phyloP scores from a whole-genome alignment of 2,329 filamentous ascomycete species.

The Colletotrichum costaricense region DNA sequence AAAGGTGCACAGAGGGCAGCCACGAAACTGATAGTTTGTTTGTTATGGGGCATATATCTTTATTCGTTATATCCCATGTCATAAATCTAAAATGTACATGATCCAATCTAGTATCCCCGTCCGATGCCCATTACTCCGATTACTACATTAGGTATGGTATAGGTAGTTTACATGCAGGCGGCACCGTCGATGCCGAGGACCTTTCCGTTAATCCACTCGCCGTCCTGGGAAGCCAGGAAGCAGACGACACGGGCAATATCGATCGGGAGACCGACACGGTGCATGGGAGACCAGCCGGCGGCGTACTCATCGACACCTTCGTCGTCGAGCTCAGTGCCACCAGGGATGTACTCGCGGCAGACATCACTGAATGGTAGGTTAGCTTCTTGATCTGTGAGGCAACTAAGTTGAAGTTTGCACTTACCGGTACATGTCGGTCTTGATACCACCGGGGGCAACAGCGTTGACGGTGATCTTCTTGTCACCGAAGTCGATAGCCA shows the following conservation, averaged over 20 bases:
- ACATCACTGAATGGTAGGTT: slow-evolving; percentile 61
- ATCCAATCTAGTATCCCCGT: slow-evolving; percentile 22
- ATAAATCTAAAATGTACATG: slow-evolving; percentile 30
- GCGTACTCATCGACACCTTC: slow-evolving; percentile 67
- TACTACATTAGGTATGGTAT: background rate
- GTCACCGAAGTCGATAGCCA: slow-evolving; percentile 77
- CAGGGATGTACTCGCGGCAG: slow-evolving; percentile 72
- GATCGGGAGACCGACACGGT: slow-evolving; percentile 74
- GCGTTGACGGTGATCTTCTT: slow-evolving; percentile 76
- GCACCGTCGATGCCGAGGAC: slow-evolving; percentile 40
- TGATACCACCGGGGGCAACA: slow-evolving; percentile 74
- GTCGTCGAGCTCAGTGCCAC: slow-evolving; percentile 64
- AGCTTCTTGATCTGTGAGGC: background rate
- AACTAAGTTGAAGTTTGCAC: background rate
- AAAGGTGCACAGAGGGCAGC: too few relatives aligned
- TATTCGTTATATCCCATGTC: slow-evolving; percentile 23
- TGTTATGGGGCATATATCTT: slow-evolving; percentile 17
- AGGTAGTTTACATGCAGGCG: slow-evolving; percentile 36
- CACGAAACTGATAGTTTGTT: background rate
- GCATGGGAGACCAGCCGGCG: slow-evolving; percentile 64
- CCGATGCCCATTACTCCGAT: slow-evolving; percentile 1
- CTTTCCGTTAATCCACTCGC: slow-evolving; percentile 60
- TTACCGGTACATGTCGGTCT: slow-evolving; percentile 52
- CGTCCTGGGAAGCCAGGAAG: slow-evolving; percentile 60
- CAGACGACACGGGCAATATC: slow-evolving; percentile 75